phyloP scores from a whole-genome alignment of 2,329 filamentous ascomycete species.

The Esteya vermicola region DNA sequence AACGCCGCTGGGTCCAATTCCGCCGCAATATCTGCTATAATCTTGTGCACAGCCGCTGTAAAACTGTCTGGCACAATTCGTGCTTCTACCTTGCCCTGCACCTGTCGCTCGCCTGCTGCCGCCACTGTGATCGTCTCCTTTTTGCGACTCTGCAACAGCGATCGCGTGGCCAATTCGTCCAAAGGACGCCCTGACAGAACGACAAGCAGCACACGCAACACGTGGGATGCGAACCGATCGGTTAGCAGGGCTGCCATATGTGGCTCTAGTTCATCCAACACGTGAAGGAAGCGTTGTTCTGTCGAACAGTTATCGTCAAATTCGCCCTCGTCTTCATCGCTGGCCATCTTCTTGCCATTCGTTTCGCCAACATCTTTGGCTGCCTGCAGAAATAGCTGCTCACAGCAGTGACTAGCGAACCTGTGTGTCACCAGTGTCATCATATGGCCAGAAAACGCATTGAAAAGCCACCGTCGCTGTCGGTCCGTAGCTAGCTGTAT shows the following conservation, averaged over 20 bases:
- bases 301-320: slow-evolving; percentile 44
- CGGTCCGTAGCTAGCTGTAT: slow-evolving; percentile 64
- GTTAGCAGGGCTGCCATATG: slow-evolving; percentile 74
- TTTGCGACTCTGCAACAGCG: slow-evolving; percentile 77
- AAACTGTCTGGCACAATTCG: slow-evolving; percentile 67
- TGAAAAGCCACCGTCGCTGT: slow-evolving; percentile 80
- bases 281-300: slow-evolving; percentile 72
- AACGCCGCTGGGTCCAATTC: slow-evolving; percentile 68
- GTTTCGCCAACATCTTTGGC: slow-evolving; percentile 29
- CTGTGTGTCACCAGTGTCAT: slow-evolving; percentile 83
- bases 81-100: slow-evolving; percentile 8
- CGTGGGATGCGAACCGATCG: slow-evolving; percentile 81
- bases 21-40: slow-evolving; percentile 63
- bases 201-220: slow-evolving; percentile 70
- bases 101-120: slow-evolving; percentile 32
- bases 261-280: slow-evolving; percentile 76
- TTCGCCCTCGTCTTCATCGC: slow-evolving; percentile 22
- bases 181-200: slow-evolving; percentile 75
- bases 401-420: slow-evolving; percentile 94
- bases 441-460: slow-evolving; percentile 76
- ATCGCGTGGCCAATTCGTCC: slow-evolving; percentile 52
- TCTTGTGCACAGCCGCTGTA: slow-evolving; percentile 59
- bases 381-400: slow-evolving; percentile 76
- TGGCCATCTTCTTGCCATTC: slow-evolving; percentile 23
- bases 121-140: slow-evolving; percentile 69